phyloP scores from a whole-genome alignment of 768 basidiomycete species.

The Leucosporidium scottii region DNA sequence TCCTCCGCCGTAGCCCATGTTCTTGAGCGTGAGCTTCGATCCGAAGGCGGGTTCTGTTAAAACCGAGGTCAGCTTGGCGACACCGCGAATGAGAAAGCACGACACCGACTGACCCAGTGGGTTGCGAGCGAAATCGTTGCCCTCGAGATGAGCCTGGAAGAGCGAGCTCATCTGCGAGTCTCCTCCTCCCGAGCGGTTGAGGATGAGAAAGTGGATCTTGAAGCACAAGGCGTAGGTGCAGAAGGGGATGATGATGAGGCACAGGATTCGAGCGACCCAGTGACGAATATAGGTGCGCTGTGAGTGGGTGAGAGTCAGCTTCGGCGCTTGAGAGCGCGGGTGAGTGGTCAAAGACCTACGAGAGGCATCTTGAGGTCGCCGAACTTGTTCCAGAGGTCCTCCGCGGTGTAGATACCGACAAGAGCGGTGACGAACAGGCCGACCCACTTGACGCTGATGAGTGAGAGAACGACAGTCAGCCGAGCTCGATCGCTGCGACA shows the following conservation, averaged over 20 bases:
- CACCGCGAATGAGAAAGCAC: not conserved
- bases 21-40: conserved; percentile 86
- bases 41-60: conserved; percentile 73
- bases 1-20: conserved; percentile 96
- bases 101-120: conserved; percentile 61
- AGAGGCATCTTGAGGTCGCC: conserved; percentile 86
- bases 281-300: conserved; percentile 82
- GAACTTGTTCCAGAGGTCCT: conserved; percentile 98
- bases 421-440: conserved; percentile 91
- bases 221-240: conserved; percentile 89
- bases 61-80: not conserved
- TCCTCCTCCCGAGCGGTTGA: conserved; percentile 90
- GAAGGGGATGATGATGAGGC: conserved; percentile 82
- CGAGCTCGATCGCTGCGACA: not conserved
- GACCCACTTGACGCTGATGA: conserved; percentile 80
- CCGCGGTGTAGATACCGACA: conserved; percentile 91
- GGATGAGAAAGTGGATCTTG: conserved; percentile 90
- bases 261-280: conserved; percentile 77
- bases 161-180: conserved; percentile 98
- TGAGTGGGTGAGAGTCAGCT: not conserved
- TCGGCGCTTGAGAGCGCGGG: not conserved
- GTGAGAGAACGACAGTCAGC: not conserved
- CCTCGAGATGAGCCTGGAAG: conserved; percentile 91
- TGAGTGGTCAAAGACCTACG: conserved; percentile 49
- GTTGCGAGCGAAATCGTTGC: conserved; percentile 86